phyloP scores from a whole-genome alignment of 2,329 filamentous ascomycete genomes.

The Fusarium heterosporum region DNA sequence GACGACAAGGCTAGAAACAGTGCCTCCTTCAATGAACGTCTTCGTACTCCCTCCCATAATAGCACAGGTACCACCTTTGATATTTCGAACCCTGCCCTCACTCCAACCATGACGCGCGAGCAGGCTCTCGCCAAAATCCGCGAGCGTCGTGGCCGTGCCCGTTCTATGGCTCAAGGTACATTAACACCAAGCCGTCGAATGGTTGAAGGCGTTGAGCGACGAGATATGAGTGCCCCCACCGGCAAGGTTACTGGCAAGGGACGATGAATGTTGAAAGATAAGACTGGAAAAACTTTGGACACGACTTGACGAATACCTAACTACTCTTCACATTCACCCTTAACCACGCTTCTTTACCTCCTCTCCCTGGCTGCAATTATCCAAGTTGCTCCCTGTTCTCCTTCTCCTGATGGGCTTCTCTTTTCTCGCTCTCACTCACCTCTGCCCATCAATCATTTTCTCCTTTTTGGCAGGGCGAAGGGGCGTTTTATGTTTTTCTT shows the following conservation, averaged over 20 bases:
- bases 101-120: conserved; percentile 76
- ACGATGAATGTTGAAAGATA: conserved; percentile 17
- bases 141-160: conserved; percentile 76
- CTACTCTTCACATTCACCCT: conserved; percentile 19
- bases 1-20: conserved; percentile 56
- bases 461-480: conserved; percentile 41
- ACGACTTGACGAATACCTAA: conserved; percentile 41
- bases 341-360: neutral
- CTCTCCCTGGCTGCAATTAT: conserved; percentile 7
- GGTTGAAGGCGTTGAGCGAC: conserved; percentile 61
- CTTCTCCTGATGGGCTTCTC: conserved; percentile 17
- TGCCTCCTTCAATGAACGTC: conserved; percentile 58
- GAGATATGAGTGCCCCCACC: conserved; percentile 63
- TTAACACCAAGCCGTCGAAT: conserved; percentile 68
- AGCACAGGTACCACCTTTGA: conserved; percentile 60
- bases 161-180: conserved; percentile 73
- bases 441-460: conserved; percentile 30
- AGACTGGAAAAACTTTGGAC: conserved; percentile 27
- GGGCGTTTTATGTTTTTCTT: conserved; percentile 38
- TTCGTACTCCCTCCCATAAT: conserved; percentile 59
- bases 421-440: conserved; percentile 1
- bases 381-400: conserved; percentile 27
- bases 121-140: conserved; percentile 81
- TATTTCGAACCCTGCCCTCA: conserved; percentile 67
- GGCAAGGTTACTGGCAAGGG: conserved; percentile 46